Base-by-base conservation (phyloP, 495 filamentous ascomycete genomes). In the Trichoderma asperelloides region DNA sequence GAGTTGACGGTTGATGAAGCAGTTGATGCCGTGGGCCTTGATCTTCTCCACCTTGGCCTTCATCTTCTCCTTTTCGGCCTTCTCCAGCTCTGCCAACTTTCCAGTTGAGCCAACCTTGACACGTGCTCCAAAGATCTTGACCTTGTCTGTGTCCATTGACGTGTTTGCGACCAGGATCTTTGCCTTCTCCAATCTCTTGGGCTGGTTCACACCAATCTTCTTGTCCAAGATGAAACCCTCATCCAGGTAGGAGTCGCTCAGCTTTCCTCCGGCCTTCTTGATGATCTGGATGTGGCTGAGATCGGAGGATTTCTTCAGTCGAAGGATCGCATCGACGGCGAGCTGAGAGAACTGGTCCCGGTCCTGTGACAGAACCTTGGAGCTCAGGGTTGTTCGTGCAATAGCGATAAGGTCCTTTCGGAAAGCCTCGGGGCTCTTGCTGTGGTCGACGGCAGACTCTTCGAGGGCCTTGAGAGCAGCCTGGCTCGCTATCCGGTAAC, bases 171-270 rank as follows among this genome's bases (percentile, higher is more conserved):
- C 90, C 21, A 98, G 79, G 68, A 98, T 98, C 84, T 97, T 98
- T 64, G 93, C 95, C 74, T 98, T 98, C 79, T 98, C 95, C 71
- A 98, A 82, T 60, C 91, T 85, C 82, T 98, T 98, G 27, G 95
- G 93, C 77, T 98, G 95, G 83, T 98, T 98, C 69, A 98, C 93
- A 69, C 95, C 95, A 69, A 98, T 96, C 81, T 89, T 92, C 86
- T 98, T 98, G 81, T 98, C 95, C 25, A 98, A 83, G 72, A 98
- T 98, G 81, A 98, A 98, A 8, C 95, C 95, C 74, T 96, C 92
- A 74, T 98, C 95, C 57, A 98, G 82, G 79, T 97, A 98, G 2
- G 96, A 98, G 76, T 98, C 95, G 74, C 85, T 92, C 65, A 98
- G 85, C 82, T 97, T 98, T 72, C 95, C 95, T 70, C 95, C 95